These are phyloP conservation scores for Diplosphaera chodatii DNA, from an alignment of 139 green algal species.

Conservation along the genomic window DNA sequence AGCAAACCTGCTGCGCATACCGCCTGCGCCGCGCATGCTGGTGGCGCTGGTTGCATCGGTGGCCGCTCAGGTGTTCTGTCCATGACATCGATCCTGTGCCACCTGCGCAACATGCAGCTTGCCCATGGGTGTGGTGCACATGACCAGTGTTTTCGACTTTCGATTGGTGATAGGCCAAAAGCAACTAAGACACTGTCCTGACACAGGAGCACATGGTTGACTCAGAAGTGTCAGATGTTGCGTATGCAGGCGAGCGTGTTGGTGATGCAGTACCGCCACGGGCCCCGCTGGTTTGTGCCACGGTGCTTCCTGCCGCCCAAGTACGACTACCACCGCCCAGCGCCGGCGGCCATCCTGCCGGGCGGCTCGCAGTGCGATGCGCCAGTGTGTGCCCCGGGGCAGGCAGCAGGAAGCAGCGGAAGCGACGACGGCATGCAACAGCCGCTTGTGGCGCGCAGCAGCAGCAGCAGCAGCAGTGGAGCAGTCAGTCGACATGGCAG, in stretches of 20 bases:
- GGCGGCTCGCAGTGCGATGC: background rate
- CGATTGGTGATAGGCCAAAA: no score
- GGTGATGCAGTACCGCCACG: conserved; percentile 53
- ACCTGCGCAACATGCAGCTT: background rate
- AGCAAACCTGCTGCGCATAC: conserved; percentile 48
- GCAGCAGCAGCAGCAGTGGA: no score
- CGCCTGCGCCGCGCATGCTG: conserved; percentile 30
- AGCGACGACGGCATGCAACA: no score
- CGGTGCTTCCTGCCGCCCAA: conserved; percentile 55
- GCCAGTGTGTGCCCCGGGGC: no score
- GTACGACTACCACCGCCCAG: conserved; percentile 68
- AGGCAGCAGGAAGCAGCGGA: no score
- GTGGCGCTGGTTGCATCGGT: conserved; percentile 38
- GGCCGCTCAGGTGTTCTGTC: conserved; percentile 25
- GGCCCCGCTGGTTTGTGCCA: conserved; percentile 72
- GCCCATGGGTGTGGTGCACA: no score
- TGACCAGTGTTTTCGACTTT: no score
- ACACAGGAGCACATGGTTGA: no score
- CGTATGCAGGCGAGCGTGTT: conserved; percentile 54
- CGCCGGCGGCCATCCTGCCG: background rate
- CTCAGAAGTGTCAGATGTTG: no score
- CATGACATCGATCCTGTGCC: background rate
- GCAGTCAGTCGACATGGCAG: no score
- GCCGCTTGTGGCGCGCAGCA: no score
- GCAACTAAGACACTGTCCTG: background rate